Base-by-base conservation (phyloP, 139 green algal species). In the Chlorella ohadii region DNA sequence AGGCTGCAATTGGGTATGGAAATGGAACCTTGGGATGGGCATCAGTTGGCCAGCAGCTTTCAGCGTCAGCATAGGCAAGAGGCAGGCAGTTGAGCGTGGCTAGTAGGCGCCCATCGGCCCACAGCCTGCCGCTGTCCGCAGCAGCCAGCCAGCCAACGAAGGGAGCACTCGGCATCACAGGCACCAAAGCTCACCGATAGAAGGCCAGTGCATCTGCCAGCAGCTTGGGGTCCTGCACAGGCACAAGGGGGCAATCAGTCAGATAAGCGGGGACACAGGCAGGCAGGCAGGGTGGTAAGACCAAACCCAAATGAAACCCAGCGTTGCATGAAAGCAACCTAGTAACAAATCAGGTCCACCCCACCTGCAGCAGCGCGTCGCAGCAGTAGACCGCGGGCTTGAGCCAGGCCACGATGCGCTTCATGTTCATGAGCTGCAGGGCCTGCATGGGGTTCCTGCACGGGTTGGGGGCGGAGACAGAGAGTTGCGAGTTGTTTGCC, bases 171-270 rank as follows among this genome's bases (percentile, higher is more conserved):
- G 23, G 61, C 61, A 34, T 25, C 36, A 25, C 56, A 64, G 61
- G 17, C 67, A 2, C 31, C 3, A 19, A 0, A 23, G 25, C 65
- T 25, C 56, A 92, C 88, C 82, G 88, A 84, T 93, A 92, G 75
- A 93, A 94, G 0, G 84, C 82, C 47, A 98, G 76, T 27, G 91
- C 88, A 34, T 92, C 85, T 1, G 66, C 65, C 55, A 98, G 88
- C 34, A 92, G 82, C 17, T 51, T 44, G 7, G 76, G 55, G 56
- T 92, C 81, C 82, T 89, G 81, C 57, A 34, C 36, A 44, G 20
- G 25, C 13, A 20, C 22, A 28, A 28, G 64, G 64, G 20, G 13
- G n/a, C 64, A 70, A 64, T 9, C 57, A 27, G 22, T 66, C 11
- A 56, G 22, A n/a, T n/a, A 6, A 22, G 64, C 4, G 19, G 15